Evolutionary conservation across 163 green algal genomes (phyloP), one percentile per base, ranked within the genome.

Genomic region (Coccomyxa subellipsoidea): DNA sequence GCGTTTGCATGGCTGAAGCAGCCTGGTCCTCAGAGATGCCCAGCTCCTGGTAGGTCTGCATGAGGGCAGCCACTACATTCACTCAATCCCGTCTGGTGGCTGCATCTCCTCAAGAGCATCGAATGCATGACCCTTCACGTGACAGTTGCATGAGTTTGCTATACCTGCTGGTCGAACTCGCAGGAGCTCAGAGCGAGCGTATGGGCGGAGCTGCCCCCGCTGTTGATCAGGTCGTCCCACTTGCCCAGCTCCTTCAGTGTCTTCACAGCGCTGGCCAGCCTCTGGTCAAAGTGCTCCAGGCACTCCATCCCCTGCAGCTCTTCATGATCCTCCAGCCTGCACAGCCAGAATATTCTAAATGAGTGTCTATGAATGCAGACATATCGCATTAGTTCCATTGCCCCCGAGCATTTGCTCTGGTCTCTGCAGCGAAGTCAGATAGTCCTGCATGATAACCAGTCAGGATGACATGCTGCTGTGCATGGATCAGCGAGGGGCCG

Each of bases 241-340:
- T 69, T 69, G 23, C 79, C 77, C 1, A 73, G 80, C 70, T 79
- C 31, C 69, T 76, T 35, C 54, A 86, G 71, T 37, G 35, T 53
- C 69, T 59, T 69, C 40, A 53, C 38, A 70, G 85, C 79, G 32
- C 27, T 34, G 25, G 27, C 35, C 59, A 87, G 79, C 15, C 72
- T 69, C n/a, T 54, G 38, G 70, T 86, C 85, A 73, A 85, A 89
- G 12, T 53, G 40, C 29, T 47, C 12, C 69, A 89, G 8, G 23
- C 69, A 69, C 54, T 84, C 78, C 39, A 32, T 32, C 6, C 47
- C 59, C 25, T 27, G 23, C 69, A 71, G 15, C 39, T 84, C 54
- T 8, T 35, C 36, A 36, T 83, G n/a, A 6, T 85, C 78, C 72
- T 88, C 84, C 81, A 88, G 75, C 84, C 84, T 88, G 81, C 75